A percentile compares a stretch with the other conserved stretches of the same genome.
phyloP scores from a whole-genome alignment of 306 rosid genomes.

The Fragaria iinumae region DNA sequence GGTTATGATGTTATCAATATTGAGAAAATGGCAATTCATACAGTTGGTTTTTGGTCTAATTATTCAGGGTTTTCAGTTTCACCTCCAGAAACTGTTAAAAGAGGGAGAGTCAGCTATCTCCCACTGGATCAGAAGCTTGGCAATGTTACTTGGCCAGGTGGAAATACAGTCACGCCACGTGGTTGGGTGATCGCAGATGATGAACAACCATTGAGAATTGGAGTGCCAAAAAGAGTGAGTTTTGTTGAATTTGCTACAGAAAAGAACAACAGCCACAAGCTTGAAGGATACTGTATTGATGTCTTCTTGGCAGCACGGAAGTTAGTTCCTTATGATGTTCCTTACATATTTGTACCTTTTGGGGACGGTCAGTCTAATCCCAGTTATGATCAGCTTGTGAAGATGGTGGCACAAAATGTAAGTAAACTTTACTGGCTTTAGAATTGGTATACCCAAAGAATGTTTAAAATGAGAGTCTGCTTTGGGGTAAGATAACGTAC shows the following conservation, averaged over 20 bases:
- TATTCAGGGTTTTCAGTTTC: slow-evolving; percentile 64
- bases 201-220: slow-evolving; percentile 75
- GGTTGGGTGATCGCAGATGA: slow-evolving; percentile 87
- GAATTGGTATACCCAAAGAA: slow-evolving; percentile 8
- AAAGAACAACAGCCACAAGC: slow-evolving; percentile 33
- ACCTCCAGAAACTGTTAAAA: slow-evolving; percentile 48
- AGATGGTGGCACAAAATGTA: slow-evolving; percentile 60
- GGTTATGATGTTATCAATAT: slow-evolving; percentile 83
- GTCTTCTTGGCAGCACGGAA: slow-evolving; percentile 63
- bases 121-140: slow-evolving; percentile 57
- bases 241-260: slow-evolving; percentile 80
- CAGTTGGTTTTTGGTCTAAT: slow-evolving; percentile 79
- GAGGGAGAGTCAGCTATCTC: slow-evolving; percentile 25
- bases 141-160: slow-evolving; percentile 87
- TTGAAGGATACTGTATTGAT: slow-evolving; percentile 78
- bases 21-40: slow-evolving; percentile 37
- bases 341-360: slow-evolving; percentile 58
- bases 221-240: slow-evolving; percentile 86
- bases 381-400: slow-evolving; percentile 59
- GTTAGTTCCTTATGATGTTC: slow-evolving; percentile 74
- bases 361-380: slow-evolving; percentile 83
- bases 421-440: slow-evolving; percentile 30
- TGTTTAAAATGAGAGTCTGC: neutral
- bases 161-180: slow-evolving; percentile 66
- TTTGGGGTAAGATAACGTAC: slow-evolving; percentile 13